Conservation (phyloP, 352 stramenopile species). For the Pythium angustatum region DNA sequence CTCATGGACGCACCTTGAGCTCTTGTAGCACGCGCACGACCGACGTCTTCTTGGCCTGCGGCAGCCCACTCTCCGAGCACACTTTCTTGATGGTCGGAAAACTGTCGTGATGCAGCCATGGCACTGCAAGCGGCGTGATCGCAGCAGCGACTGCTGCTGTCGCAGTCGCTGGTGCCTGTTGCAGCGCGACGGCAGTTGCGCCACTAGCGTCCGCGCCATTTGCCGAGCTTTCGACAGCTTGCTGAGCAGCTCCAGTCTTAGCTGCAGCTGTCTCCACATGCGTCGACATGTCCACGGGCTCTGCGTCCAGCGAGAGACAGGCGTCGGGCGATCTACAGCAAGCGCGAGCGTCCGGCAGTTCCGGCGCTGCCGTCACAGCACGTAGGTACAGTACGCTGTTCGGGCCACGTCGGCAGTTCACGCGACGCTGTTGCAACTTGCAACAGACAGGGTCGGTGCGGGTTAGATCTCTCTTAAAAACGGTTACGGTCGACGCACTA, state of each 20-base stretch:
- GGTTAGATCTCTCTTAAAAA: neutral
- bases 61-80: conserved; percentile 45
- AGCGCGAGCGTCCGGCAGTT: neutral
- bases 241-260: too few relatives aligned
- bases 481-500: conserved; percentile 6
- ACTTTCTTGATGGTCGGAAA: conserved; percentile 59
- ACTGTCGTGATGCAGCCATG: conserved; percentile 70
- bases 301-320: neutral
- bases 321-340: neutral
- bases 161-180: neutral
- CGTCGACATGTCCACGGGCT: neutral
- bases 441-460: neutral
- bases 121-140: conserved; percentile 47
- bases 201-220: too few relatives aligned
- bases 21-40: conserved; percentile 62
- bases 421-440: neutral
- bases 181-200: too few relatives aligned
- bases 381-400: too few relatives aligned
- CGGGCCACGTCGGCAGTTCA: conserved; percentile 8
- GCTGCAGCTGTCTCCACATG: too few relatives aligned
- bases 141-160: too few relatives aligned
- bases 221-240: too few relatives aligned
- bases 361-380: too few relatives aligned
- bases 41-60: conserved; percentile 49
- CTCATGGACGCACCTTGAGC: conserved; percentile 63